Base-by-base conservation (phyloP, 2,329 filamentous ascomycete genomes). In the Gaeumannomyces sp. region DNA sequence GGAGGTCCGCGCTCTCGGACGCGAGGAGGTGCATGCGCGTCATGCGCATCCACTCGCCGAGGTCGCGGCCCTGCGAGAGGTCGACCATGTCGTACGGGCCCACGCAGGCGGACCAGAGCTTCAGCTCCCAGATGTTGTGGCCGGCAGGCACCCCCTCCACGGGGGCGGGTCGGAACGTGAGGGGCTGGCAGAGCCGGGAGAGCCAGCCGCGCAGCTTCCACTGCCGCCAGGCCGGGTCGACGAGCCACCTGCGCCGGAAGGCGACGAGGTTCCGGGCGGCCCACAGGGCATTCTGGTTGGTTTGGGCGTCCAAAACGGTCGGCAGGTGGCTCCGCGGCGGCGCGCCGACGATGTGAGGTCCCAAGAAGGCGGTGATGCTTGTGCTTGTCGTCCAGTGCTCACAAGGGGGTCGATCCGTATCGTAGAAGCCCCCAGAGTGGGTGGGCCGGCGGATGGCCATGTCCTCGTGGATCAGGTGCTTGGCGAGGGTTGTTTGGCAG, bases 171-270 rank as follows among this genome's bases (percentile, higher is more conserved):
- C 16, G 57, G 57, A 59, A 59, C 4, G 57, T 59, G 3, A 1
- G 8, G 5, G 57, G 57, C 11, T 6, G 25, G 28, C 10, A 59
- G 4, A 59, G 57, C 57, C 57, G 57, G 6, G 57, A 27, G 13
- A 59, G 28, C 57, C 57, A 59, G 57, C 57, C 57, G 25, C 57
- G 57, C 25, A 59, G 57, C 57, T 25, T 28, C 11, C 57, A 2
- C 25, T 59, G 14, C 13, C 57, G 57, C 57, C 57, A 59, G 13
- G 25, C 25, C 57, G 57, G 57, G 13, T 59, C 57, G 13, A 2
- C 16, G 25, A 59, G 57, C 57, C 57, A 59, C 57, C 25, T 59
- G 57, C n/a, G 57, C 57, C 28, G 25, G 57, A 27, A 59, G 57
- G 2, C 4, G 25, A 22, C 57, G 25, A 59, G 57, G 57, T 27